Base-by-base conservation (phyloP, 148 eudicot genomes). In the Amaranthus cruentus region DNA sequence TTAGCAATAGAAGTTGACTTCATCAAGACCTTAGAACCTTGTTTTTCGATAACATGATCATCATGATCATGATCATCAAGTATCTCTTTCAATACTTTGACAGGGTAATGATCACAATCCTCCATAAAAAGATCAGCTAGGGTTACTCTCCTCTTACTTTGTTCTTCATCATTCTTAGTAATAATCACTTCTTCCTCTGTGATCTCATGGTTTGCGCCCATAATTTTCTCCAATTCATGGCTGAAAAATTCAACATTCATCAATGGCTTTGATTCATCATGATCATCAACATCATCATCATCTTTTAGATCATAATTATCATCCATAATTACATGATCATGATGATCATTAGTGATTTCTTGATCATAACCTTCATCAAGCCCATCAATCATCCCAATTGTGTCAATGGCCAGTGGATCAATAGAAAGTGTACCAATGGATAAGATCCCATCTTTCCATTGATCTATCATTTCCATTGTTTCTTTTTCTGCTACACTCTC, bases 351-450 rank as follows among this genome's bases (percentile, higher is more conserved):
- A 15, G 14, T 21, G 28, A 15, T 0, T 6, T 4, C 47, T 15
- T 62, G 43, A 21, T 69, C 56, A 8, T 66, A 51, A 53, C 68
- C 69, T 59, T 69, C 66, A 8, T 48, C 9, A 1, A 2, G 51
- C 42, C 67, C 73, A 55, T 84, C 49, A 8, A 53, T 68, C 3
- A 73, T 73, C 12, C 50, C 64, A 38, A 47, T 21, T n/a, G 64
- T 63, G 43, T 51, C 11, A 47, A 60, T 46, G 12, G 73, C 80
- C 28, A 77, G 56, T 4, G 89, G 86, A 49, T 78, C 68, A n/a
- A 87, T 79, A 15, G 89, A 88, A 0, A 89, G 73, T 44, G 90
- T 87, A 44, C 93, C 90, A 54, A 89, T 89, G 53, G 87, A 64
- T 15, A 89, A 73, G 64, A 89, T 73, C 42, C 86, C 82, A 42